These are phyloP conservation scores for Penicillium hordei DNA, from an alignment of 2,329 filamentous ascomycete species.

Conservation along the genomic window DNA sequence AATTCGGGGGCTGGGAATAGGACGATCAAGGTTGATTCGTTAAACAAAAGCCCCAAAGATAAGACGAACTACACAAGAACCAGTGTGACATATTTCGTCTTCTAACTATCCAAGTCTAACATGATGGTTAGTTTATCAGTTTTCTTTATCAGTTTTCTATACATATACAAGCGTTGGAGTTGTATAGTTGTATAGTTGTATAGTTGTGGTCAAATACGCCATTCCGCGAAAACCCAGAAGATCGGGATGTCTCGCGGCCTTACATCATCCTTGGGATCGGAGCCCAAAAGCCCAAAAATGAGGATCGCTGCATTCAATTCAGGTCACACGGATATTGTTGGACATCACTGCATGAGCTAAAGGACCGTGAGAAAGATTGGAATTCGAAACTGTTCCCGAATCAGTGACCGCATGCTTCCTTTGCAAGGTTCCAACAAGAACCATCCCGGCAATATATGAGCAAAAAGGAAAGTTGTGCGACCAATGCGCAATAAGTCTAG, in stretches of 20 bases:
- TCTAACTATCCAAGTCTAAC: not conserved
- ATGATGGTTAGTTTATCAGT: constrained; percentile 1
- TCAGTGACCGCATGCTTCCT: constrained; percentile 13
- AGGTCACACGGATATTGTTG: constrained; percentile 30
- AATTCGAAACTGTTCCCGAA: constrained; percentile 13
- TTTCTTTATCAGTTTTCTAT: not conserved
- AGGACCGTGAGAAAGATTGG: constrained; percentile 20
- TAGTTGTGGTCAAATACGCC: not conserved
- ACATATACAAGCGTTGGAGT: not conserved
- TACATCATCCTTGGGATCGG: constrained; percentile 19
- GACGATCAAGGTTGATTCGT: constrained; percentile 18
- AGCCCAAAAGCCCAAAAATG: constrained; percentile 21
- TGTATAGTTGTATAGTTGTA: not conserved
- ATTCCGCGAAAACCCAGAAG: constrained; percentile 4
- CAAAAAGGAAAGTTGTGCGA: constrained; percentile 21
- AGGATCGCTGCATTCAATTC: constrained; percentile 14
- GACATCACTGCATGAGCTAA: constrained; percentile 37
- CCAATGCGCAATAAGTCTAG: constrained; percentile 6
- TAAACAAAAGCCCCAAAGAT: constrained; percentile 1
- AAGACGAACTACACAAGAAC: constrained; percentile 21
- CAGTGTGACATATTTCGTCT: constrained; percentile 8
- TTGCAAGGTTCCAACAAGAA: constrained; percentile 14
- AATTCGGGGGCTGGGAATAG: constrained; percentile 26
- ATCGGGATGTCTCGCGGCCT: constrained; percentile 13
- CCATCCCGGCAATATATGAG: constrained; percentile 19